A percentile compares a stretch with the other conserved stretches of the same genome.
These are phyloP conservation scores for Trypanosomatidae sp. DNA, from an alignment of 208 protist genomes.

Conservation along the genomic window DNA sequence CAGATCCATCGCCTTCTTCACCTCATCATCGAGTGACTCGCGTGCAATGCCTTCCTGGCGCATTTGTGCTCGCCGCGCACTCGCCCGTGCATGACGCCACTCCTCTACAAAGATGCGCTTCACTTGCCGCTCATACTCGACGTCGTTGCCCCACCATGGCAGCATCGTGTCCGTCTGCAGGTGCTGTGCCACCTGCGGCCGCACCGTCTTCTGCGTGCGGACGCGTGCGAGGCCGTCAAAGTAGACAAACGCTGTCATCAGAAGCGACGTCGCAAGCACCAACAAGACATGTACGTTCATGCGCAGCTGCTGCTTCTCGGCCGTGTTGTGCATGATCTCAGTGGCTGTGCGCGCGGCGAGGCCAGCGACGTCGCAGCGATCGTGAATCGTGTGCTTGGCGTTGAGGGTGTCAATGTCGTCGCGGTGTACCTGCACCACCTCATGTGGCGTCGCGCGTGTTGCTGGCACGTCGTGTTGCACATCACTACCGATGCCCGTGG, in stretches of 20 bases:
- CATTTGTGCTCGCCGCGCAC: conserved; percentile 41
- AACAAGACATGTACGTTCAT: conserved; percentile 42
- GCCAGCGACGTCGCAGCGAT: conserved; percentile 58
- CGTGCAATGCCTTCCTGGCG: conserved; percentile 67
- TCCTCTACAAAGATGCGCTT: conserved; percentile 85
- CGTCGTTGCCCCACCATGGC: conserved; percentile 84
- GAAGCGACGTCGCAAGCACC: conserved; percentile 30
- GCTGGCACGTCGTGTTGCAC: background rate
- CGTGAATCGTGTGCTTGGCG: conserved; percentile 60
- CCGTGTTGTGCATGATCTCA: conserved; percentile 80
- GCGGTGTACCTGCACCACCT: conserved; percentile 23
- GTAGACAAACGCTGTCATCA: conserved; percentile 42
- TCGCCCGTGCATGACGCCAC: conserved; percentile 57
- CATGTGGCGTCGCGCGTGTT: conserved; percentile 6
- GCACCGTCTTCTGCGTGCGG: conserved; percentile 29
- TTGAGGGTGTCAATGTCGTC: conserved; percentile 67
- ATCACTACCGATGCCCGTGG: background rate
- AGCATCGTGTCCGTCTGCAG: conserved; percentile 72
- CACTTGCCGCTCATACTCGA: conserved; percentile 77
- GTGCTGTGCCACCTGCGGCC: conserved; percentile 44
- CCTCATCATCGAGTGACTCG: conserved; percentile 54
- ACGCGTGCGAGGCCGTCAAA: conserved; percentile 35
- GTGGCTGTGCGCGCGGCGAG: conserved; percentile 58
- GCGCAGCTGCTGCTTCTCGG: conserved; percentile 45
- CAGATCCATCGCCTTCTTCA: conserved; percentile 69